Percentiles rank a stretch among this genome's conserved stretches.
phyloP scores from a whole-genome alignment of 495 filamentous ascomycete species.

The Aspergillus asperescens region DNA sequence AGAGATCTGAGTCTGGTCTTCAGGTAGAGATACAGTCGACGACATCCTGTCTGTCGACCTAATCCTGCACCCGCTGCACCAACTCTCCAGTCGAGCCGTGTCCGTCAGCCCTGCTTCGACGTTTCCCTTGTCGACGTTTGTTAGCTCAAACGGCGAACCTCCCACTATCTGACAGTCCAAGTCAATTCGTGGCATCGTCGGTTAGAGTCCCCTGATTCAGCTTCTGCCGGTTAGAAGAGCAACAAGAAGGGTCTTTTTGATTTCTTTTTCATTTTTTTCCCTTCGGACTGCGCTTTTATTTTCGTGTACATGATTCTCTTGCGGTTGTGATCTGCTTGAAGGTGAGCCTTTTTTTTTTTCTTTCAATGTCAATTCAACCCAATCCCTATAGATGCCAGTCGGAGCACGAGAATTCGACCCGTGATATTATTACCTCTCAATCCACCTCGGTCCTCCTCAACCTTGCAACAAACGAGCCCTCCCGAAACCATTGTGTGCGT shows the following conservation, averaged over 20 bases:
- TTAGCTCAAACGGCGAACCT: constrained; percentile 46
- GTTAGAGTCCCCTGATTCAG: constrained; percentile 37
- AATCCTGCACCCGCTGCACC: constrained; percentile 26
- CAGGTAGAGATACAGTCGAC: constrained; percentile 26
- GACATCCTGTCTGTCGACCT: constrained; percentile 35
- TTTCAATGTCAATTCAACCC: constrained; percentile 6
- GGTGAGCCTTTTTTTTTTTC: constrained; percentile 25
- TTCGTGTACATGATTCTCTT: constrained; percentile 28
- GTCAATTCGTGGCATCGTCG: constrained; percentile 36
- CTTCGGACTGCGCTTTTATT: constrained; percentile 15
- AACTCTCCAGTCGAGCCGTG: constrained; percentile 45
- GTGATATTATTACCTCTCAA: not conserved
- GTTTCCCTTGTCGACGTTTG: constrained; percentile 40
- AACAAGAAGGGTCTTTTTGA: constrained; percentile 32
- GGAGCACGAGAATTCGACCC: not conserved
- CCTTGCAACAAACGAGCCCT: not conserved
- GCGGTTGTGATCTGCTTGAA: constrained; percentile 32
- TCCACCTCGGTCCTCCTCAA: not conserved
- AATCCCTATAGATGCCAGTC: constrained; percentile 7
- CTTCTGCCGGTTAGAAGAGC: constrained; percentile 48
- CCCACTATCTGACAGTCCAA: constrained; percentile 29
- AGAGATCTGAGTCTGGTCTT: constrained; percentile 41
- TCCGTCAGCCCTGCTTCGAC: constrained; percentile 41
- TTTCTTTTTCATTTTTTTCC: constrained; percentile 20
- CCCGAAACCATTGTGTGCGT: not conserved